Conservation (phyloP, 2,329 filamentous ascomycete species). For the Neonectria ditissima region DNA sequence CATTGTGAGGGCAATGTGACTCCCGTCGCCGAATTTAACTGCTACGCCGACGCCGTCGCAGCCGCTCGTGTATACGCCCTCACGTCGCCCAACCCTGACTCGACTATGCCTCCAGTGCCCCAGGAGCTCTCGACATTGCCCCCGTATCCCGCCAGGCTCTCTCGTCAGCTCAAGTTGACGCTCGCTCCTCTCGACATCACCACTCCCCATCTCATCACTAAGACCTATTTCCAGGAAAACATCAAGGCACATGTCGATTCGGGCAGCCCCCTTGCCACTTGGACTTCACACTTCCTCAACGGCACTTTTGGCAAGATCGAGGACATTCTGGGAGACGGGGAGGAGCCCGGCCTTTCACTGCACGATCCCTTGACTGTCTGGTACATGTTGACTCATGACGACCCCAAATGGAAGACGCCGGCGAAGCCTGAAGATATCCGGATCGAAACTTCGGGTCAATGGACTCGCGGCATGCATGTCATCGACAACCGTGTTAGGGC, state of each 20-base stretch:
- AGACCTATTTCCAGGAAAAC: slow-evolving; percentile 67
- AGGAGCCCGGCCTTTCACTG: slow-evolving; percentile 71
- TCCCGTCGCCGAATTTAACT: slow-evolving; percentile 94
- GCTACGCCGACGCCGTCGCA: slow-evolving; percentile 86
- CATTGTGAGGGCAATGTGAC: slow-evolving; percentile 83
- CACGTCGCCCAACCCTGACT: slow-evolving; percentile 77
- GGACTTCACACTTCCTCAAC: slow-evolving; percentile 78
- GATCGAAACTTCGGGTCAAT: slow-evolving; percentile 91
- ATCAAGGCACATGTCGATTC: slow-evolving; percentile 67
- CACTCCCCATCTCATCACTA: slow-evolving; percentile 73
- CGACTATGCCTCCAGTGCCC: slow-evolving; percentile 81
- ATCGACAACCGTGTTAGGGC: slow-evolving; percentile 76
- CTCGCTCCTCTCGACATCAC: slow-evolving; percentile 85
- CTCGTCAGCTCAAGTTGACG: slow-evolving; percentile 72
- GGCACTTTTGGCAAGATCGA: slow-evolving; percentile 78
- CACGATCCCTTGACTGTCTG: slow-evolving; percentile 85
- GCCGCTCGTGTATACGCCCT: slow-evolving; percentile 82
- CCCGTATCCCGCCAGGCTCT: slow-evolving; percentile 73
- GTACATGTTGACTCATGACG: slow-evolving; percentile 76
- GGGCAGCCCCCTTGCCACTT: slow-evolving; percentile 79
- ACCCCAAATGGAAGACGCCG: slow-evolving; percentile 69
- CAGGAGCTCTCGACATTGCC: slow-evolving; percentile 63
- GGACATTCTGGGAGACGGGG: slow-evolving; percentile 68
- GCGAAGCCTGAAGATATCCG: slow-evolving; percentile 81
- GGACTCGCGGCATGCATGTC: slow-evolving; percentile 93